Percentiles rank a stretch among this genome's conserved stretches.
These are phyloP conservation scores for Hyaloscypha variabilis DNA, from an alignment of 495 filamentous ascomycete species.

Conservation along the genomic window DNA sequence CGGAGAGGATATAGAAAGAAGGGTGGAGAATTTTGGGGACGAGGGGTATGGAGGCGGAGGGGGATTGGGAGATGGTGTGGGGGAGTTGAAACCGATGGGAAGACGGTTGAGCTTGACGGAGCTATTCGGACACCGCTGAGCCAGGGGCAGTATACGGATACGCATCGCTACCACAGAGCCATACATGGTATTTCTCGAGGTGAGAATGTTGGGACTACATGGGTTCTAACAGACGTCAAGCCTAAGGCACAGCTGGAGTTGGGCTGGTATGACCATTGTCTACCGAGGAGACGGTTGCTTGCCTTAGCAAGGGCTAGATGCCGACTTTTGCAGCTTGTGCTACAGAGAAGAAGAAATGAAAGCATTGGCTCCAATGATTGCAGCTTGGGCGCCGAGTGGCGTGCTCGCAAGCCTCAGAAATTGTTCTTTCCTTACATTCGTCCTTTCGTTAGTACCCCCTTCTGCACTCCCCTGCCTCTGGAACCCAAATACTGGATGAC, in stretches of 20 bases:
- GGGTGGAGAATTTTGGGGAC: constrained; percentile 8
- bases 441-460: background rate
- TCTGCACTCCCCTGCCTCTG: background rate
- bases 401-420: background rate
- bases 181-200: background rate
- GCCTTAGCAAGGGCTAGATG: background rate
- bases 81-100: constrained; percentile 14
- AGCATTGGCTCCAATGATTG: background rate
- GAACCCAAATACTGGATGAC: no score
- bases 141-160: background rate
- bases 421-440: background rate
- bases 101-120: constrained; percentile 25
- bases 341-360: background rate
- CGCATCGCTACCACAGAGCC: background rate
- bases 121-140: constrained; percentile 30
- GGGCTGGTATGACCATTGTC: background rate
- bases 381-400: background rate
- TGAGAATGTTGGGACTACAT: background rate
- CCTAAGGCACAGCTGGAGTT: background rate
- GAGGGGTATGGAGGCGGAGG: constrained; percentile 4
- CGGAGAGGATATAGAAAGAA: background rate
- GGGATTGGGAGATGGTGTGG: background rate
- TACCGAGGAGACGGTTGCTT: background rate
- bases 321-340: background rate
- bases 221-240: background rate